Conservation (phyloP, 148 eudicot species). For the Rhododendron griersonianum region DNA sequence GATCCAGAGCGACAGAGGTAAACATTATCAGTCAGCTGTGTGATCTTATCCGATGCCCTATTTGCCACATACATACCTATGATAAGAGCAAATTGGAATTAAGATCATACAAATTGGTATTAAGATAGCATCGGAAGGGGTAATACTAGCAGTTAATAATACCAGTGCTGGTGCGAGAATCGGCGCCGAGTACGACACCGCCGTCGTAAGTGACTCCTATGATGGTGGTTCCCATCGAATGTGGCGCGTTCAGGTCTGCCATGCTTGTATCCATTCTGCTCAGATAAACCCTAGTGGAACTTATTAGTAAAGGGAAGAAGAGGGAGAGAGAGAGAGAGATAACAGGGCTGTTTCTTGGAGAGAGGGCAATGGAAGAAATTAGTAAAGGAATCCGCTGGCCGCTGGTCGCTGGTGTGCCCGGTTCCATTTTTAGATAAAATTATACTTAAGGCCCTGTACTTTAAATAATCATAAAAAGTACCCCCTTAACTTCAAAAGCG, state of each 20-base stretch:
- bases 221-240: slow-evolving; percentile 95
- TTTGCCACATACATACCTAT: slow-evolving; percentile 81
- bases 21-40: slow-evolving; percentile 90
- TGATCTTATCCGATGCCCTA: slow-evolving; percentile 98
- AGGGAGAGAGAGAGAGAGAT: neutral
- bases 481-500: no score
- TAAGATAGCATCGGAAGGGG: neutral
- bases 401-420: no score
- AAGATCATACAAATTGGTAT: neutral
- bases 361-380: neutral
- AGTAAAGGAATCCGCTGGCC: no score
- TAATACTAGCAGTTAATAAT: neutral
- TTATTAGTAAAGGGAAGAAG: neutral
- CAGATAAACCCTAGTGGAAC: neutral
- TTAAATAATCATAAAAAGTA: no score
- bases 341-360: neutral
- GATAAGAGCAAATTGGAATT: neutral
- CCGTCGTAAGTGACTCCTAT: slow-evolving; percentile 92
- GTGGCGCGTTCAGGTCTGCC: slow-evolving; percentile 47
- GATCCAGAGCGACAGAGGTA: slow-evolving; percentile 98
- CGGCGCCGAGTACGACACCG: slow-evolving; percentile 97
- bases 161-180: slow-evolving; percentile 99
- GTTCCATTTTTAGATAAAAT: no score
- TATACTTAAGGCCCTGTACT: no score
- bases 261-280: slow-evolving; percentile 9